Conservation (phyloP, 148 eudicot genomes). For the Rhododendron molle region DNA sequence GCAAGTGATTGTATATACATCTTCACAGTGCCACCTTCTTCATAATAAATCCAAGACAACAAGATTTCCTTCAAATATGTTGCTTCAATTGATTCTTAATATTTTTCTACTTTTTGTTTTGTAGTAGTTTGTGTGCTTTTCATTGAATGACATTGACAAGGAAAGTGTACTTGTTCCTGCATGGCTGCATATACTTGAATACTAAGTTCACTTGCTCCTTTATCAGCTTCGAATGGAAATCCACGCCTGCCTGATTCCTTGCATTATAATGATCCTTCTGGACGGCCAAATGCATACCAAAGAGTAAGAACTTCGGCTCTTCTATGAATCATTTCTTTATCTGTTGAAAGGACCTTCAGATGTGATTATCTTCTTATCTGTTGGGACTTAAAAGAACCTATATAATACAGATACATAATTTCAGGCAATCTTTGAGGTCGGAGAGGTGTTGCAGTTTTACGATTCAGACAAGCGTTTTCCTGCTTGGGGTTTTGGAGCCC, state of each 20-base stretch:
- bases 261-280: slow-evolving; percentile 95
- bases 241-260: slow-evolving; percentile 98
- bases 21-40: not conserved
- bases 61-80: too few species aligned
- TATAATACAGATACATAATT: slow-evolving; percentile 17
- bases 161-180: not conserved
- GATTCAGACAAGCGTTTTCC: slow-evolving; percentile 90
- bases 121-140: not conserved
- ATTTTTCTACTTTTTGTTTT: not conserved
- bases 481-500: slow-evolving; percentile 99
- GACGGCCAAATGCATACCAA: slow-evolving; percentile 98
- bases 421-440: slow-evolving; percentile 89
- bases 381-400: not conserved
- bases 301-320: slow-evolving; percentile 45
- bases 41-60: not conserved
- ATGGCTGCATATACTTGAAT: slow-evolving; percentile 1
- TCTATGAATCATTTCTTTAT: not conserved
- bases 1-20: not conserved
- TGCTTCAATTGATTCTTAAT: not conserved
- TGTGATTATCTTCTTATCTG: not conserved
- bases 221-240: slow-evolving; percentile 98
- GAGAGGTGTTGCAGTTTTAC: slow-evolving; percentile 89
- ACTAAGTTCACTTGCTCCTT: slow-evolving; percentile 13
- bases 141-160: not conserved
- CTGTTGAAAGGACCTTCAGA: slow-evolving; percentile 3